A percentile compares a stretch with the other conserved stretches of the same genome.
These are phyloP conservation scores for Candida multigemmis DNA, from an alignment of 805 yeast species.

Conservation along the genomic window DNA sequence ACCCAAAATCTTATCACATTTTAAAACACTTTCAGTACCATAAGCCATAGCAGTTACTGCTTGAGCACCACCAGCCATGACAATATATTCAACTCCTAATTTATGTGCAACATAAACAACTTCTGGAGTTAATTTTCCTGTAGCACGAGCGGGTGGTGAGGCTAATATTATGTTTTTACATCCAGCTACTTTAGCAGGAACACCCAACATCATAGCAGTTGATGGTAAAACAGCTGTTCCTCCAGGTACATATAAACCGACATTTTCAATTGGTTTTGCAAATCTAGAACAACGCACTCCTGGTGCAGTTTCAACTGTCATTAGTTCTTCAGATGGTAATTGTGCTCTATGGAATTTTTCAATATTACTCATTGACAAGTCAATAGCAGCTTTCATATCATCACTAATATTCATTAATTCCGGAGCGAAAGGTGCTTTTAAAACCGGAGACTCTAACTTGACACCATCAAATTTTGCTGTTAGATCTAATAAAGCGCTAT, in stretches of 20 bases:
- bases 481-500: constrained; percentile 76
- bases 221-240: constrained; percentile 98
- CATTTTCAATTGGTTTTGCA: constrained; percentile 88
- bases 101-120: constrained; percentile 96
- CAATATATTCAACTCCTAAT: constrained; percentile 84
- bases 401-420: constrained; percentile 65
- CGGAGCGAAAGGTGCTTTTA: constrained; percentile 80
- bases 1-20: constrained; percentile 94
- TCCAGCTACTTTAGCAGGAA: constrained; percentile 97
- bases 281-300: constrained; percentile 94
- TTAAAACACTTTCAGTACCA: constrained; percentile 87
- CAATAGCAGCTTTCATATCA: constrained; percentile 77
- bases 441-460: constrained; percentile 56
- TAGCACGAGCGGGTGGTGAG: constrained; percentile 83
- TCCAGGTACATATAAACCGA: constrained; percentile 96
- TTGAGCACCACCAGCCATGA: constrained; percentile 98
- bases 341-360: constrained; percentile 93
- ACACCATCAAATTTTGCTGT: constrained; percentile 92
- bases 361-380: constrained; percentile 81
- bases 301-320: constrained; percentile 85
- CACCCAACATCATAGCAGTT: constrained; percentile 96
- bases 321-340: constrained; percentile 54
- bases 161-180: constrained; percentile 89
- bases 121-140: constrained; percentile 92
- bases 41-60: constrained; percentile 99